These are phyloP conservation scores for Phaeoacremonium minimum DNA, from an alignment of 2,329 filamentous ascomycete species.

Conservation along the genomic window DNA sequence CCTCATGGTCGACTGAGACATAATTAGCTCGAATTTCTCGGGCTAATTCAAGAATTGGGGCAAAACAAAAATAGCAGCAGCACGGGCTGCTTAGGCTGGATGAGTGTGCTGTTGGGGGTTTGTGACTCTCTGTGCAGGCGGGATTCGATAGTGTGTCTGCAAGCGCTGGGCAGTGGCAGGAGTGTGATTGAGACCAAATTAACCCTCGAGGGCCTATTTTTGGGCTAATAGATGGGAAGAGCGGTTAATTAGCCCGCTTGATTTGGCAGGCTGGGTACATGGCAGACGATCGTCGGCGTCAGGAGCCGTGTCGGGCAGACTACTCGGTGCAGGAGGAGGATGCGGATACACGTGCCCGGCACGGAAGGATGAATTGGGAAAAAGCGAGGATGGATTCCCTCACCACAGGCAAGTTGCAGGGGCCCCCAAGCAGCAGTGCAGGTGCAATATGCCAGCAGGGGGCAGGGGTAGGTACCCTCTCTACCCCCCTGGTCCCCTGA, in stretches of 20 bases:
- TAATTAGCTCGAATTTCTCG: constrained; percentile 4
- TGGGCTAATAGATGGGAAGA: constrained; percentile 5
- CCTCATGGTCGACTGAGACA: neutral
- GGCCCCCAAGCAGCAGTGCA: too few species aligned
- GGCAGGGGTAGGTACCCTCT: too few species aligned
- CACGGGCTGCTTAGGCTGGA: too few species aligned
- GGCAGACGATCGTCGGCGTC: neutral
- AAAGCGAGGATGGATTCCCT: neutral
- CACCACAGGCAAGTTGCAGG: too few species aligned
- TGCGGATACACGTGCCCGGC: neutral
- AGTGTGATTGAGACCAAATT: constrained; percentile 16
- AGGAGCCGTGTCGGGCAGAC: too few species aligned
- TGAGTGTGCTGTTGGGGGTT: neutral
- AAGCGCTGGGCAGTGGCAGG: too few species aligned
- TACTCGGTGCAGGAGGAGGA: too few species aligned
- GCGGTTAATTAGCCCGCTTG: constrained; percentile 5
- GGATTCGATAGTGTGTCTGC: too few species aligned
- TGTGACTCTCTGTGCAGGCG: too few species aligned
- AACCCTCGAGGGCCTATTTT: constrained; percentile 13
- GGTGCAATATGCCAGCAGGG: too few species aligned
- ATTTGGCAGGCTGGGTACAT: neutral
- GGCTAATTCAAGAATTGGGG: constrained; percentile 7
- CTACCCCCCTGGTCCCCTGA: too few species aligned
- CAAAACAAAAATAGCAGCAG: constrained; percentile 13
- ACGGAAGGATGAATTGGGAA: neutral